Conservation (phyloP, 148 eudicot species). For the Fallopia convolvulus region DNA sequence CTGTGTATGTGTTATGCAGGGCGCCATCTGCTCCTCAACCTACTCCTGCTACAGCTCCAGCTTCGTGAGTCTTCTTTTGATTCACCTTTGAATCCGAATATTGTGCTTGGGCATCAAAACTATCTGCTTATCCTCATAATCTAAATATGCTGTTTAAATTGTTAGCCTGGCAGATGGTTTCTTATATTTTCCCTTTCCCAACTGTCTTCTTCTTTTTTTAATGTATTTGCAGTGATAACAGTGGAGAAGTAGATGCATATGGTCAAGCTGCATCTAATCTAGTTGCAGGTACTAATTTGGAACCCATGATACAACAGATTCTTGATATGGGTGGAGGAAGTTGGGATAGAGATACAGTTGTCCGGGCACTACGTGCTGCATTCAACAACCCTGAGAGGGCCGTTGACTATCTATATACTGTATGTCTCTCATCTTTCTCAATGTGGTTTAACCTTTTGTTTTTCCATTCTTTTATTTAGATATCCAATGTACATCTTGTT, state of each 20-base stretch:
- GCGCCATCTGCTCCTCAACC: slow-evolving; percentile 31
- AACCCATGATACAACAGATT: slow-evolving; percentile 61
- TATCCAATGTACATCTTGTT: neutral
- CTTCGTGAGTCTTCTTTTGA: slow-evolving; percentile 36
- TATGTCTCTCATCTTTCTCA: slow-evolving; percentile 23
- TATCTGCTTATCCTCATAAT: neutral
- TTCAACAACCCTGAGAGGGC: slow-evolving; percentile 93
- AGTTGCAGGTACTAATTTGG: slow-evolving; percentile 69
- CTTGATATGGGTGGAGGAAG: slow-evolving; percentile 95
- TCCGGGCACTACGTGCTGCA: slow-evolving; percentile 83
- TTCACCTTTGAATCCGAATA: neutral
- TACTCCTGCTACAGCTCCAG: slow-evolving; percentile 18
- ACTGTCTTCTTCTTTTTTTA: neutral
- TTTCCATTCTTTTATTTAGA: neutral
- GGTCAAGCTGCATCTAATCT: slow-evolving; percentile 81
- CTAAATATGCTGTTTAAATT: neutral
- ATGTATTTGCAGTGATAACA: slow-evolving; percentile 19
- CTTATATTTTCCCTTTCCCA: neutral
- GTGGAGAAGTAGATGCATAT: slow-evolving; percentile 43
- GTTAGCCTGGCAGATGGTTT: neutral
- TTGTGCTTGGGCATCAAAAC: neutral
- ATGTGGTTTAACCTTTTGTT: neutral
- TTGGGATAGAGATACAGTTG: slow-evolving; percentile 85
- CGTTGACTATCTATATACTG: slow-evolving; percentile 80
- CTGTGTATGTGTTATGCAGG: slow-evolving; percentile 17